Conservation (phyloP, 257 asterid species). For the Scutellaria minor region DNA sequence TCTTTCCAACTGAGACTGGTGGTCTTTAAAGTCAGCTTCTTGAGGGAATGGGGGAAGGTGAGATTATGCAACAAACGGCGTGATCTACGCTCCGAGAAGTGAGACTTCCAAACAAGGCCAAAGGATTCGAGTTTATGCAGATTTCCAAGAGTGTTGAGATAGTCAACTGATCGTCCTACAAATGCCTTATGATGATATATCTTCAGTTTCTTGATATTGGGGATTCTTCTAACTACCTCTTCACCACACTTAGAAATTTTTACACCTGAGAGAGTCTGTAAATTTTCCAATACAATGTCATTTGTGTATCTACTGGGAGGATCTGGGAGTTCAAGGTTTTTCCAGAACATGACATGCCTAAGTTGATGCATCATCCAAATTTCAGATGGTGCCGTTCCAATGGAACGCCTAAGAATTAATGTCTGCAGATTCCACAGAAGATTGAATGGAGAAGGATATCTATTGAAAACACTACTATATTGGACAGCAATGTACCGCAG, state of each 20-base stretch:
- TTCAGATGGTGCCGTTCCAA: neutral
- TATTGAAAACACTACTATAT: no score
- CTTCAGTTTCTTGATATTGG: neutral
- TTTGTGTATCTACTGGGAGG: neutral
- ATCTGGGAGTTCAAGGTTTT: neutral
- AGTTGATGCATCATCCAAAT: slow-evolving; percentile 32
- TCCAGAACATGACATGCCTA: slow-evolving; percentile 7
- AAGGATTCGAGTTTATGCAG: slow-evolving; percentile 25
- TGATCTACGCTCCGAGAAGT: neutral
- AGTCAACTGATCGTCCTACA: no score
- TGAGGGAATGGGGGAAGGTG: neutral
- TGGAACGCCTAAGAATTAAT: neutral
- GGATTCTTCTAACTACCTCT: slow-evolving; percentile 1
- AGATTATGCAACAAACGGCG: neutral
- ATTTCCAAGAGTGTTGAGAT: neutral
- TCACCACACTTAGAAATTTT: neutral
- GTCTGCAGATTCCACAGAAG: slow-evolving; percentile 27
- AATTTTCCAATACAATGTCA: neutral
- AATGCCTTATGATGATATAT: no score
- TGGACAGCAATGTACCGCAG: neutral
- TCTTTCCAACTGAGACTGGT: neutral
- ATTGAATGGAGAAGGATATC: neutral
- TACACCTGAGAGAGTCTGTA: no score
- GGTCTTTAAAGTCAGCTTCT: neutral
- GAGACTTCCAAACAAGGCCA: neutral